These are phyloP conservation scores for Plantago ovata DNA, from an alignment of 257 asterid genomes.

Conservation along the genomic window DNA sequence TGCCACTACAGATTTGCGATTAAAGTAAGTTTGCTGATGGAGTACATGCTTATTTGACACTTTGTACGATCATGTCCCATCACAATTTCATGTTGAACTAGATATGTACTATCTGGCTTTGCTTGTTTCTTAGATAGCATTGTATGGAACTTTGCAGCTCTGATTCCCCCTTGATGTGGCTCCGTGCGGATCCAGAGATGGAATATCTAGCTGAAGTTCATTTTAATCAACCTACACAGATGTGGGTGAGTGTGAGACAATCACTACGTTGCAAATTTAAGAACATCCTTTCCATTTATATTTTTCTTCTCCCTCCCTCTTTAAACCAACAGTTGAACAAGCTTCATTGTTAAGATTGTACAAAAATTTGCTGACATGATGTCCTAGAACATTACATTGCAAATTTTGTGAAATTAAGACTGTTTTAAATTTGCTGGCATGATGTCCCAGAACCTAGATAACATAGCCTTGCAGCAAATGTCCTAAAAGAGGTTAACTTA, in stretches of 20 bases:
- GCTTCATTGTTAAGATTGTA: not conserved
- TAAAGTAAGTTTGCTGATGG: slow-evolving; percentile 50
- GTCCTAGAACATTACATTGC: too few species aligned
- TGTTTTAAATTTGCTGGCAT: too few species aligned
- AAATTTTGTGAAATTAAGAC: too few species aligned
- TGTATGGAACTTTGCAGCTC: slow-evolving; percentile 56
- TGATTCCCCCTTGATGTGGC: slow-evolving; percentile 95
- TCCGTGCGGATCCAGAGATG: slow-evolving; percentile 97
- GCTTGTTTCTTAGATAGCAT: slow-evolving; percentile 20
- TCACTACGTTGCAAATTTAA: not conserved
- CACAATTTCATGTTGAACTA: slow-evolving; percentile 1
- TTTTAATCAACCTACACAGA: slow-evolving; percentile 89
- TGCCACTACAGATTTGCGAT: slow-evolving; percentile 59
- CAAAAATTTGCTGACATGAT: not conserved
- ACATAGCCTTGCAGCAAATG: too few species aligned
- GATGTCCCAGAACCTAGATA: too few species aligned
- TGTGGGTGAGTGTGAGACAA: slow-evolving; percentile 79
- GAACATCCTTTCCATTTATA: not conserved
- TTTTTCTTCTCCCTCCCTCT: not conserved
- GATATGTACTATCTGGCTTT: slow-evolving; percentile 7
- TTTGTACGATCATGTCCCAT: not conserved
- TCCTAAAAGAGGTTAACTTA: too few species aligned
- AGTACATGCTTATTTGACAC: slow-evolving; percentile 9
- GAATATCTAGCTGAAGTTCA: slow-evolving; percentile 94
- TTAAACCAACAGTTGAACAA: not conserved